These are phyloP conservation scores for Pestalotiopsis sp. DNA, from an alignment of 2,329 filamentous ascomycete species.

Conservation along the genomic window DNA sequence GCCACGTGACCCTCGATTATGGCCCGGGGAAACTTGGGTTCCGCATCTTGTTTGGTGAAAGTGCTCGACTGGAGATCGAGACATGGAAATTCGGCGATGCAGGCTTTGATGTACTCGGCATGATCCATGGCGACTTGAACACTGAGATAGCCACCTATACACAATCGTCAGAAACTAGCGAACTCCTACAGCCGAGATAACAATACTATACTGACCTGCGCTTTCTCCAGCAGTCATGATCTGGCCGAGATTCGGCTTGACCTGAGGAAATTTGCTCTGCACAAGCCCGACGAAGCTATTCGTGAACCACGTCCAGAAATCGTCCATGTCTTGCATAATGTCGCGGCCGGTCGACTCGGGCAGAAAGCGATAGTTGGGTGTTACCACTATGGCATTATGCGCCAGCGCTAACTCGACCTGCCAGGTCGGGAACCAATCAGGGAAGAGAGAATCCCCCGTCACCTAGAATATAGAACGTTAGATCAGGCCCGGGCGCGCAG, in stretches of 20 bases:
- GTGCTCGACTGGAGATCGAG: not conserved
- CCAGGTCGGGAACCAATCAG: not conserved
- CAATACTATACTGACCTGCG: not conserved
- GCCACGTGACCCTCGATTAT: not conserved
- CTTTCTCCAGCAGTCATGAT: not conserved
- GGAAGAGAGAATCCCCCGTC: not conserved
- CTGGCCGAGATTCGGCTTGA: not conserved
- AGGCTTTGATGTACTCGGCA: not conserved
- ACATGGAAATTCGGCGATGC: not conserved
- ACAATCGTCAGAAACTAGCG: not conserved
- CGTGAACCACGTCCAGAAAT: slow-evolving; percentile 3
- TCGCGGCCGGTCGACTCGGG: not conserved
- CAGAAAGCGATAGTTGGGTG: slow-evolving; percentile 2
- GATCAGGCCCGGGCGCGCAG: not conserved
- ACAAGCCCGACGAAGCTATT: not conserved
- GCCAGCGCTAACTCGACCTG: not conserved
- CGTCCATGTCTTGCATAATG: slow-evolving; percentile 5
- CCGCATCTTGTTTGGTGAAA: not conserved
- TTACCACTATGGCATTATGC: not conserved
- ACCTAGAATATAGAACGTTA: not conserved
- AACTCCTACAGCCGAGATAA: not conserved
- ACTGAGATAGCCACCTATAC: not conserved
- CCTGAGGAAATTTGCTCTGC: not conserved
- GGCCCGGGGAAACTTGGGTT: not conserved
- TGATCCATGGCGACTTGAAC: not conserved